Base-by-base conservation (phyloP, 805 yeast species). In the Pichia paraexigua region DNA sequence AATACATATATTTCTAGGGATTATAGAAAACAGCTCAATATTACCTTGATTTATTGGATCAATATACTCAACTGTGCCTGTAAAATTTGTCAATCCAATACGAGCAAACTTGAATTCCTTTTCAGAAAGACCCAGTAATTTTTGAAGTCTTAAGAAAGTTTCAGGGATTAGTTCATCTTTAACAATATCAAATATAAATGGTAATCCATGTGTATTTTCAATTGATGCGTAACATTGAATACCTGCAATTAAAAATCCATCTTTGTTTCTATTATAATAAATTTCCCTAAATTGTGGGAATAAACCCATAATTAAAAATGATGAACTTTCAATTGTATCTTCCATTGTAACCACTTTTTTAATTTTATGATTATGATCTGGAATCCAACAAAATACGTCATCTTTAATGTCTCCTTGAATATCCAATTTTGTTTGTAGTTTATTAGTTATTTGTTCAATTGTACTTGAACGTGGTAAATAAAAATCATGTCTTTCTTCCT, bases 81-180 rank as follows among this genome's bases (percentile, higher is more conserved):
- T 65, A 47, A 59, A 40, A 15, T 72, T 77, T 11, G 82, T 74
- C 30, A 83, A 63, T 0, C 87, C 85, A 58, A 91, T 69, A 56
- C 78, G 78, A 32, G 91, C 79, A 61, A 86, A 88, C 21, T 83
- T 83, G 62, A 91, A 88, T 54, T 89, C 92, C 58, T 80, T 85
- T 49, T 80, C 84, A 11, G 91, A 89, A 50, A 87, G 68, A 0
- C 97, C 96, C 55, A 91, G 69, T 48, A 77, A 76, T 55, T 73
- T 74, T 61, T 84, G 84, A 55, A 94, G 70, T 55, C 98, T 77
- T 18, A 69, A 73, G 59, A 76, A 81, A 2, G 95, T 84, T 13
- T 77, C 81, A 3, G 66, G 62, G 45, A 87, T 78, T 44, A 70
- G 67, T 64, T 94, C 99, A 15, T 74, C 79, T 10, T 87, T 83